Conservation (phyloP, 164 flowering plant species). For the Stephania japonica region DNA sequence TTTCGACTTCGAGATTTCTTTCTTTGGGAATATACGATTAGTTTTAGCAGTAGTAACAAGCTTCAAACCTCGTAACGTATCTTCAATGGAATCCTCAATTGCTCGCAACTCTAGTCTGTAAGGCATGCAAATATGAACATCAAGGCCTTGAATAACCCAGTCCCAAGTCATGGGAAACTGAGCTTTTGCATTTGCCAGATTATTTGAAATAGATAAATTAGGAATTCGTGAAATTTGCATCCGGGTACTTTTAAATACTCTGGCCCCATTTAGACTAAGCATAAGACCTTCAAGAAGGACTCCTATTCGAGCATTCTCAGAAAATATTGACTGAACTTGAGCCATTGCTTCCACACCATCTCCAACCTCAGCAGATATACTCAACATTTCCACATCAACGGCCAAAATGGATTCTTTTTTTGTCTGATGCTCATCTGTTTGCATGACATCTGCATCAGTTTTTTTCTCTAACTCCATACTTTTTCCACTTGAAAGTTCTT, state of each 20-base stretch:
- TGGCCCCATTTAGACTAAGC: slow-evolving; percentile 62
- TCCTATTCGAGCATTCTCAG: slow-evolving; percentile 90
- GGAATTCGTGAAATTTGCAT: slow-evolving; percentile 98
- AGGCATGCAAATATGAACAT: slow-evolving; percentile 94
- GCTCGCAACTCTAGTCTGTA: slow-evolving; percentile 90
- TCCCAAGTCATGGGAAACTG: slow-evolving; percentile 64
- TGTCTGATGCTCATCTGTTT: slow-evolving; percentile 43
- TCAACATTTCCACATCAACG: slow-evolving; percentile 85
- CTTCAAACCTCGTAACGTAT: slow-evolving; percentile 82
- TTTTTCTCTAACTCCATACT: slow-evolving; percentile 39
- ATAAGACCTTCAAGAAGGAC: slow-evolving; percentile 91
- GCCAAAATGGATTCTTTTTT: slow-evolving; percentile 83
- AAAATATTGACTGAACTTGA: slow-evolving; percentile 72
- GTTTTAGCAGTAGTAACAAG: slow-evolving; percentile 65
- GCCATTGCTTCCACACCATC: slow-evolving; percentile 68
- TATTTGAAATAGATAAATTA: slow-evolving; percentile 31
- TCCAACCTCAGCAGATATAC: slow-evolving; percentile 72
- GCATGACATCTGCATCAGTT: slow-evolving; percentile 28
- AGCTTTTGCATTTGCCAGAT: slow-evolving; percentile 38
- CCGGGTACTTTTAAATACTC: slow-evolving; percentile 79
- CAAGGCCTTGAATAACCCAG: slow-evolving; percentile 94
- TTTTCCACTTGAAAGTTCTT: slow-evolving; percentile 22
- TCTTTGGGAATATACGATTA: slow-evolving; percentile 58
- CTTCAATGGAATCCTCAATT: slow-evolving; percentile 97
- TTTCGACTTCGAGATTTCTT: slow-evolving; percentile 53